A percentile compares a stretch with the other conserved stretches of the same genome.
Evolutionary conservation across 2,329 filamentous ascomycete species (phyloP).

Genomic region (Penicillium psychrosexuale): DNA sequence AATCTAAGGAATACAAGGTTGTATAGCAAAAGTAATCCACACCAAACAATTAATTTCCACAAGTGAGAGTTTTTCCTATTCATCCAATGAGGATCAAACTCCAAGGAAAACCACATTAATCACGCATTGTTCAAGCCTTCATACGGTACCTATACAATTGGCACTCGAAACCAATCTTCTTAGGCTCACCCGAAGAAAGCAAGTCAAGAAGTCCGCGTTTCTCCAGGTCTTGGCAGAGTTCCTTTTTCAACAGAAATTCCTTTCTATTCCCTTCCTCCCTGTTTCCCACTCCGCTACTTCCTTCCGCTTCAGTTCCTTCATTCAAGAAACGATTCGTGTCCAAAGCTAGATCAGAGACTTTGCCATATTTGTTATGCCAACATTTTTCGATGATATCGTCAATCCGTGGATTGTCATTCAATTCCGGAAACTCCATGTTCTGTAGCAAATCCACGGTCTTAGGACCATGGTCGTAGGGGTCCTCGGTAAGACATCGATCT

Average conservation of each 20-base stretch:
- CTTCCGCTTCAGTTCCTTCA: not conserved
- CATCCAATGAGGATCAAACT: not conserved
- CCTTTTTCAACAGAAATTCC: constrained; percentile 16
- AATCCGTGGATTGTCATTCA: constrained; percentile 26
- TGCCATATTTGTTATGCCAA: constrained; percentile 24
- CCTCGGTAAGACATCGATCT: constrained; percentile 24
- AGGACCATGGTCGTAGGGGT: constrained; percentile 23
- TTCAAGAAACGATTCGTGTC: constrained; percentile 10
- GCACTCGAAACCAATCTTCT: constrained; percentile 24
- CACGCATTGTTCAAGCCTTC: not conserved
- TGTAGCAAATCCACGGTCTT: constrained; percentile 23
- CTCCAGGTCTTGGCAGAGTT: constrained; percentile 22
- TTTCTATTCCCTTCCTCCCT: not conserved
- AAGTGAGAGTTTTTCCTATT: not conserved
- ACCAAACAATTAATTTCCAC: not conserved
- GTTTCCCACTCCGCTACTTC: not conserved
- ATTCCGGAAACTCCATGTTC: constrained; percentile 24
- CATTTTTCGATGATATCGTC: constrained; percentile 25
- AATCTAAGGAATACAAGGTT: not conserved
- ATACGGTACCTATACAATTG: constrained; percentile 14
- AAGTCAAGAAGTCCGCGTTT: constrained; percentile 22
- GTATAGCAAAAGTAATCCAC: not conserved
- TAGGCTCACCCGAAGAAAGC: constrained; percentile 22
- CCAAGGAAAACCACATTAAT: not conserved
- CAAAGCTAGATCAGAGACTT: constrained; percentile 17